Evolutionary conservation across 306 rosid species (phyloP).

Genomic region (Cicer cuneatum): DNA sequence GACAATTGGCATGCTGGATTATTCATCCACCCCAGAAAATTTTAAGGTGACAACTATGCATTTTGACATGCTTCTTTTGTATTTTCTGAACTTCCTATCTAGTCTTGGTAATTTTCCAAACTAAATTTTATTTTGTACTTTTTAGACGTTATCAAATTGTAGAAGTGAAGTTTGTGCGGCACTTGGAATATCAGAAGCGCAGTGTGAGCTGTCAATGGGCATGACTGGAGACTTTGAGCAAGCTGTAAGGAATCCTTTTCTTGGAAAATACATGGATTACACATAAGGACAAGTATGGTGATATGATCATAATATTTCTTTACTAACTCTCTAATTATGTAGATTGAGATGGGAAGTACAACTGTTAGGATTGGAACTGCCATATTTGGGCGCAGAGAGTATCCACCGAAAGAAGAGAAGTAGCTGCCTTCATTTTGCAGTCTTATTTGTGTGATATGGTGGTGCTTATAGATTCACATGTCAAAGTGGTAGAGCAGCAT

Average conservation of each 20-base stretch:
- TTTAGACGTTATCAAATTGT: conserved; percentile 71
- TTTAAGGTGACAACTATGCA: conserved; percentile 63
- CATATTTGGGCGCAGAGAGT: conserved; percentile 91
- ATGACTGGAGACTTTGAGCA: conserved; percentile 93
- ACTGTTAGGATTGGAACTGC: conserved; percentile 91
- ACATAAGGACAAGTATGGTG: conserved; percentile 2
- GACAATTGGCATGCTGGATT: conserved; percentile 97
- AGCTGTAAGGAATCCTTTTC: conserved; percentile 70
- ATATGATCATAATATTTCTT: conserved; percentile 19
- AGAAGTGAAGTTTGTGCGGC: conserved; percentile 81
- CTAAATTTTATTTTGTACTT: conserved; percentile 34
- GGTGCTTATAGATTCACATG: conserved; percentile 30
- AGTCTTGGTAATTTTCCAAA: conserved; percentile 31
- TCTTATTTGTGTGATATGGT: conserved; percentile 3
- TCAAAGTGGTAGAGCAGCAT: conserved; percentile 30
- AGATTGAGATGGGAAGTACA: conserved; percentile 95
- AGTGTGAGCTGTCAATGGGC: conserved; percentile 93
- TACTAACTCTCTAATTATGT: conserved; percentile 48
- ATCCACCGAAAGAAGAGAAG: conserved; percentile 59
- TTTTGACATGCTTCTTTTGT: conserved; percentile 17
- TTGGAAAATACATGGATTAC: conserved; percentile 13
- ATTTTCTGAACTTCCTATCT: conserved; percentile 21
- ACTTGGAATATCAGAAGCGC: conserved; percentile 74
- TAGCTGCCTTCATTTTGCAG: conserved; percentile 38
- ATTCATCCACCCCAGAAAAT: conserved; percentile 89